Evolutionary conservation across 1,284 basidiomycete genomes (phyloP), one percentile per base, ranked within the genome.

Genomic region (Xerocomus amazonicus): DNA sequence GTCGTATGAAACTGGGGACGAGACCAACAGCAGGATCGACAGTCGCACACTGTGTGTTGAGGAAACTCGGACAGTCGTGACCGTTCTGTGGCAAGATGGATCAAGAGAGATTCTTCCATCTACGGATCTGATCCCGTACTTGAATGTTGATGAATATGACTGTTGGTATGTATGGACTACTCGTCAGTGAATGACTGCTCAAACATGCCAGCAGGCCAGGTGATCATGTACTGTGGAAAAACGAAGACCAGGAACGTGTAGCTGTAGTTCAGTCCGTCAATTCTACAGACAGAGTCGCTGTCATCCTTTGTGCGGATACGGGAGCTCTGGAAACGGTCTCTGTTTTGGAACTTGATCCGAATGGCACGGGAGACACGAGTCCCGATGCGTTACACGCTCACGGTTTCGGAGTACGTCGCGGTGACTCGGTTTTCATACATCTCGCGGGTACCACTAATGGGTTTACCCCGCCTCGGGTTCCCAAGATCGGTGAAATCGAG

Each of bases 31-130:
- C 17, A 60, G 69, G 43, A 65, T 87, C 36, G 66, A 71, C 35
- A 77, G 87, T 17, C 73, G 76, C 33, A 78, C 80, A 2, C 77
- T 84, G 54, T 73, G 79, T 23, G 84, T 96, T 40, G 77, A 75
- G 37, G 83, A 89, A 67, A 89, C 87, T 7, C 72, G 79, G 48
- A 89, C 90, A 9, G 75, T 69, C 10, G 73, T 90, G 28, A 76
- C 78, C n/a, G 74, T 97, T 28, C 66, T 94, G 14, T 97, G 94
- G 94, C 94, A 97, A 72, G 86, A 93, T 63, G 92, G 92, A 16
- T 74, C 72, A 8, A 73, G 69, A 50, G 82, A 87, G 60, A 79
- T 77, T 4, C 47, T 84, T 19, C 75, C 70, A 43, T 78, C 91
- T 4, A 79, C 73, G 17, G 77, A 83, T 13, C 72, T 95, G 32